Conservation (phyloP, 306 rosid species). For the Begonia peltatifolia region DNA sequence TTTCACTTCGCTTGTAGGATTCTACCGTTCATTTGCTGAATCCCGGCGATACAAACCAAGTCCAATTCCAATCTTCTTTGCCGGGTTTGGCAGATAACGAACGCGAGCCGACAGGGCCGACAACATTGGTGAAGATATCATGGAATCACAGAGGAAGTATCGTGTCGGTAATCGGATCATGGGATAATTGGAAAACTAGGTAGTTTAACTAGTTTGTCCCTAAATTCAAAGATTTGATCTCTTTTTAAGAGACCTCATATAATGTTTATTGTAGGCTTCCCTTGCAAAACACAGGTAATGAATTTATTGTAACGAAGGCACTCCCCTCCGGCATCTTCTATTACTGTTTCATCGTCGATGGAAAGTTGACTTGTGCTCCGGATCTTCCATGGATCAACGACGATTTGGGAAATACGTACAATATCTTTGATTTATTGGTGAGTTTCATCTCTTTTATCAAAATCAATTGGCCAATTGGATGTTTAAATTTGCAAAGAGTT, state of each 20-base stretch:
- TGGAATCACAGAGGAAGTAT: constrained; percentile 54
- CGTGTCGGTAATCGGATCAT: constrained; percentile 63
- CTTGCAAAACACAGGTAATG: constrained; percentile 29
- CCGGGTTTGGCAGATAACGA: constrained; percentile 19
- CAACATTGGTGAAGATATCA: constrained; percentile 33
- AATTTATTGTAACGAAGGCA: constrained; percentile 27
- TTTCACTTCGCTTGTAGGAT: not conserved
- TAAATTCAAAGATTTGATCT: not conserved
- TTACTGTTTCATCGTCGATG: constrained; percentile 71
- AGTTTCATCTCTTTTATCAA: not conserved
- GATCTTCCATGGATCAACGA: constrained; percentile 45
- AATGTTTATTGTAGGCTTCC: constrained; percentile 40
- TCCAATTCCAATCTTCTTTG: constrained; percentile 8
- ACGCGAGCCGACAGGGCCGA: constrained; percentile 17
- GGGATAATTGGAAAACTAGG: constrained; percentile 80
- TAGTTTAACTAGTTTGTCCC: constrained; percentile 11
- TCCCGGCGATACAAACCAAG: not conserved
- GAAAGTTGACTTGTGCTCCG: constrained; percentile 52
- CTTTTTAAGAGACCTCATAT: not conserved
- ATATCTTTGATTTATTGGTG: constrained; percentile 77
- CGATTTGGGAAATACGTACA: constrained; percentile 39
- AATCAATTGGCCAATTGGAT: not conserved
- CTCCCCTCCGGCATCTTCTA: constrained; percentile 56
- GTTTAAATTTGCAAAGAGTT: too few species aligned
- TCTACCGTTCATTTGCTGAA: not conserved